These are phyloP conservation scores for Candida peoriensis DNA, from an alignment of 805 yeast genomes.

Conservation along the genomic window DNA sequence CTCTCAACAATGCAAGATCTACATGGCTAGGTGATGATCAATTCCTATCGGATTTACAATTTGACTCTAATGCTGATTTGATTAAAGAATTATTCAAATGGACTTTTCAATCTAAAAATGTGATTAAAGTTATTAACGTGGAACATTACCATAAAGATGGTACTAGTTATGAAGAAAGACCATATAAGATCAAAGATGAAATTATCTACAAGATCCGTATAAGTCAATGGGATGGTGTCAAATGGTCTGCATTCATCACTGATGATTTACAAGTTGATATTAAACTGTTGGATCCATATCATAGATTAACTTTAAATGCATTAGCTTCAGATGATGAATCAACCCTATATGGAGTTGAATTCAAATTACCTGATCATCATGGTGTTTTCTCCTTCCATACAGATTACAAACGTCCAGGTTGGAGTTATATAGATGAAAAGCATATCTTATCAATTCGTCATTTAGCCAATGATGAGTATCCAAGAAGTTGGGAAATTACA, in stretches of 20 bases:
- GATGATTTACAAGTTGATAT: constrained; percentile 77
- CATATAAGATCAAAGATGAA: constrained; percentile 74
- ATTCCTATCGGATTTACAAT: constrained; percentile 39
- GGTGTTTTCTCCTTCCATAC: constrained; percentile 88
- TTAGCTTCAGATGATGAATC: constrained; percentile 30
- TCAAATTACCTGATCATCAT: constrained; percentile 89
- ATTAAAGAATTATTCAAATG: constrained; percentile 52
- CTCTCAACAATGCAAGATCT: constrained; percentile 69
- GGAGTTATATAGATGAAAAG: constrained; percentile 58
- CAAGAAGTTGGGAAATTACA: constrained; percentile 87
- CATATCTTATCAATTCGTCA: constrained; percentile 83
- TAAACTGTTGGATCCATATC: constrained; percentile 92
- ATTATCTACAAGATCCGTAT: constrained; percentile 48
- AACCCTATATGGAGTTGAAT: constrained; percentile 44
- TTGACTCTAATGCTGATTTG: constrained; percentile 30
- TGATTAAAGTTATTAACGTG: constrained; percentile 50
- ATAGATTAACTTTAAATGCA: constrained; percentile 61
- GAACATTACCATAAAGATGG: constrained; percentile 48
- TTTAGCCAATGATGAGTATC: constrained; percentile 91
- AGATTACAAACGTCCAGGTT: constrained; percentile 75
- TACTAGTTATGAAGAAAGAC: constrained; percentile 34
- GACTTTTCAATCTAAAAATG: constrained; percentile 68
- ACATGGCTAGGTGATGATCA: constrained; percentile 74
- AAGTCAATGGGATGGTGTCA: constrained; percentile 43
- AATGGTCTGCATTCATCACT: constrained; percentile 67